phyloP scores from a whole-genome alignment of 345 rosid species.

The Firmiana major region DNA sequence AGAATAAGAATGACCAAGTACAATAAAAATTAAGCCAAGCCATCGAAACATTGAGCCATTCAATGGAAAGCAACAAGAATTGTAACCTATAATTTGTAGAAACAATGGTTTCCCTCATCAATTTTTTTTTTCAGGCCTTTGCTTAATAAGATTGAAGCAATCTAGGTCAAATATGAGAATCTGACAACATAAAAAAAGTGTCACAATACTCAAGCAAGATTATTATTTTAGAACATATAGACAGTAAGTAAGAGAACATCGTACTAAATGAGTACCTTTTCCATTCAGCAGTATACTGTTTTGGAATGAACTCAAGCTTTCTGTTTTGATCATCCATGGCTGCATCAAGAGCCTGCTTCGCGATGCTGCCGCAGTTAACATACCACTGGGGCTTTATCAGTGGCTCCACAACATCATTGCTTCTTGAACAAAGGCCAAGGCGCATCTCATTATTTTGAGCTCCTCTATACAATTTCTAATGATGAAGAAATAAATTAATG shows the following conservation, averaged over 20 bases:
- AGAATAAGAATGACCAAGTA: neutral
- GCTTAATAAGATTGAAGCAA: neutral
- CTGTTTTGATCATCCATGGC: conserved; percentile 50
- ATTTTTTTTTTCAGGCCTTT: neutral
- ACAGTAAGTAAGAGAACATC: conserved; percentile 1
- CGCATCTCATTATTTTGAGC: conserved; percentile 84
- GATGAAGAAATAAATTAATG: conserved; percentile 6
- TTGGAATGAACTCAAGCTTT: conserved; percentile 79
- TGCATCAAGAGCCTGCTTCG: conserved; percentile 74
- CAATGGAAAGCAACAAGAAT: neutral
- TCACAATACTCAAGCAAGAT: neutral
- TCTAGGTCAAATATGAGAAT: neutral
- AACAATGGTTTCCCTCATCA: neutral
- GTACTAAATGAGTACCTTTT: conserved; percentile 53
- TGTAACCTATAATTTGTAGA: neutral
- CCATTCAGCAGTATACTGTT: conserved; percentile 88
- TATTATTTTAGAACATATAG: neutral
- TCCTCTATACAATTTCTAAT: conserved; percentile 75
- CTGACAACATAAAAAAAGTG: neutral
- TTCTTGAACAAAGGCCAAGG: conserved; percentile 84
- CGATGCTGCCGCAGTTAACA: conserved; percentile 66
- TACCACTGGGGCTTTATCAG: conserved; percentile 96
- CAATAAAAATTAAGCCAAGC: neutral
- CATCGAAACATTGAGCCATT: neutral
- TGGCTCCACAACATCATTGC: conserved; percentile 79